A percentile compares a stretch with the other conserved stretches of the same genome.
These are phyloP conservation scores for Heterobasidion annosum DNA, from an alignment of 1,284 basidiomycete genomes.

Conservation along the genomic window DNA sequence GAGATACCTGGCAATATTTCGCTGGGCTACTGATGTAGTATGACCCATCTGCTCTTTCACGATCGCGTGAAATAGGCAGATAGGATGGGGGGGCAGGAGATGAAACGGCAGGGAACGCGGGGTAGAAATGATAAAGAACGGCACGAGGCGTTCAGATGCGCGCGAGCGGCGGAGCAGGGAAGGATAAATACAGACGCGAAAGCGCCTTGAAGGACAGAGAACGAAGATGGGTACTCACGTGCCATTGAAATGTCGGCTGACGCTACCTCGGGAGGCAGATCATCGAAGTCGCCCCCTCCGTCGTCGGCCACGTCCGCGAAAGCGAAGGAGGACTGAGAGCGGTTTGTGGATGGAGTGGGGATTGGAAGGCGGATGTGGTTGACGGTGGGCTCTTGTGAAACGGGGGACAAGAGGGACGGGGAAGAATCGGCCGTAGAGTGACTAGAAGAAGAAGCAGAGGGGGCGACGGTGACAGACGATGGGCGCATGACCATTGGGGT, in stretches of 20 bases:
- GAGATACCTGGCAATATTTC: background rate
- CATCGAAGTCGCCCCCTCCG: constrained; percentile 13
- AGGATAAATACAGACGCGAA: background rate
- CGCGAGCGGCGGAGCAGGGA: background rate
- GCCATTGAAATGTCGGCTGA: constrained; percentile 53
- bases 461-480: background rate
- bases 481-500: background rate
- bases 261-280: constrained; percentile 38
- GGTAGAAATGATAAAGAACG: background rate
- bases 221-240: constrained; percentile 32
- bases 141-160: background rate
- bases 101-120: background rate
- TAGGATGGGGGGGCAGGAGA: too few relatives aligned
- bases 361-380: constrained; percentile 34
- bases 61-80: too few relatives aligned
- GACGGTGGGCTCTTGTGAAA: constrained; percentile 9
- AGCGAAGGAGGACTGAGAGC: constrained; percentile 32
- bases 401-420: constrained; percentile 10
- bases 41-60: too few relatives aligned
- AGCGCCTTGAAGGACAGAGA: background rate
- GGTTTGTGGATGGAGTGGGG: constrained; percentile 29
- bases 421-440: constrained; percentile 1
- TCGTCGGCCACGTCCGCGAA: constrained; percentile 26
- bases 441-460: background rate
- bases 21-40: too few relatives aligned